phyloP scores from a whole-genome alignment of 768 basidiomycete species.

The Pholiota molesta region DNA sequence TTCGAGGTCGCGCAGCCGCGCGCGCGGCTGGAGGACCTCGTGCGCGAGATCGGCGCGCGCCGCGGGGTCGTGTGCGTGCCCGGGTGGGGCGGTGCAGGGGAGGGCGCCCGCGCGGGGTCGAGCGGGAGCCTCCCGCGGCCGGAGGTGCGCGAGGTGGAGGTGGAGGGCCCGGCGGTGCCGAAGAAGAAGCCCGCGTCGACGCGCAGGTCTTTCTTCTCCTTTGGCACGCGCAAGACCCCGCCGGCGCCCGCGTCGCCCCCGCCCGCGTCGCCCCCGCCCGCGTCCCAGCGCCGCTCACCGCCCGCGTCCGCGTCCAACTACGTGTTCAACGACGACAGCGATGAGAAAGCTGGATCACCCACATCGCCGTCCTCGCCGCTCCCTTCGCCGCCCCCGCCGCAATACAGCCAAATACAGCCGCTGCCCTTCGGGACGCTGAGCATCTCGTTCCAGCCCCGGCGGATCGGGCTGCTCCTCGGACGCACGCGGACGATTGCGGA shows the following conservation, averaged over 20 bases:
- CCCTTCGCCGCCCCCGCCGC: no score
- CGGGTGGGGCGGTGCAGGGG: constrained; percentile 6
- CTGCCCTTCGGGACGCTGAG: constrained; percentile 38
- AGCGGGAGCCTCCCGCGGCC: no score
- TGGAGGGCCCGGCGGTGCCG: background rate
- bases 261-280: background rate
- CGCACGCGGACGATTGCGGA: constrained; percentile 60
- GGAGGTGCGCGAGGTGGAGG: background rate
- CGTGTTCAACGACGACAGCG: no score
- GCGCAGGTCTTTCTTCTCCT: background rate
- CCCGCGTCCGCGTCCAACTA: no score
- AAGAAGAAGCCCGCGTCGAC: no score
- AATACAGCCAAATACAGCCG: no score
- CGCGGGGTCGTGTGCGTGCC: constrained; percentile 43
- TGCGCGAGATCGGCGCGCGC: constrained; percentile 44
- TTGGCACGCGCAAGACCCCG: no score
- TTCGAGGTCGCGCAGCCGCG: constrained; percentile 80
- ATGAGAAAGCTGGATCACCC: constrained; percentile 15
- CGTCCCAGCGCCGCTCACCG: no score
- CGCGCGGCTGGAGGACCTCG: constrained; percentile 75
- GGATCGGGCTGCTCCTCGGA: constrained; percentile 40
- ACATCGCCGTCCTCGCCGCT: no score
- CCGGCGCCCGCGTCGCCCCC: constrained; percentile 5
- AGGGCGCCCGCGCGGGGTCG: no score
- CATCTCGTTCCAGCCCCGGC: constrained; percentile 45